phyloP scores from a whole-genome alignment of 768 basidiomycete species.

The Kwoniella dendrophila region DNA sequence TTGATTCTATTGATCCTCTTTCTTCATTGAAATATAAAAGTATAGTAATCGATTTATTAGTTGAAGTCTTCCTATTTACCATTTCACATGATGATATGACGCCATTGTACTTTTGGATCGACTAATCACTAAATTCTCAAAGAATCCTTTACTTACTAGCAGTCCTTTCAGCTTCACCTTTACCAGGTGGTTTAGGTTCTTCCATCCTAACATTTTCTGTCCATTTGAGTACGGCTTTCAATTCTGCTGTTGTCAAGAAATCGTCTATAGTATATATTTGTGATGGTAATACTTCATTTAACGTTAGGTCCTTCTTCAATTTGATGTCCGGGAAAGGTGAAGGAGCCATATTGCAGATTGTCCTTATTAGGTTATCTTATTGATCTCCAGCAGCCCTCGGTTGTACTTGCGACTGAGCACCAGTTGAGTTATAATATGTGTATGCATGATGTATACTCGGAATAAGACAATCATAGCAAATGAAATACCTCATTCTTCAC shows the following conservation, averaged over 20 bases:
- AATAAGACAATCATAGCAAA: too few relatives aligned
- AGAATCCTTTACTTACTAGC: slow-evolving; percentile 37
- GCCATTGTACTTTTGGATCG: slow-evolving; percentile 2
- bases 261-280: slow-evolving; percentile 37
- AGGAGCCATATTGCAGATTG: slow-evolving; percentile 4
- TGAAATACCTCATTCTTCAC: too few relatives aligned
- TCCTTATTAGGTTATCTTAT: neutral
- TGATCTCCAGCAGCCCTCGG: neutral
- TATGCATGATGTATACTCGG: neutral
- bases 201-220: slow-evolving; percentile 19
- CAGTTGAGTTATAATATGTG: too few relatives aligned
- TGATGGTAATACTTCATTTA: slow-evolving; percentile 14
- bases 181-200: slow-evolving; percentile 31
- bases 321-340: slow-evolving; percentile 17
- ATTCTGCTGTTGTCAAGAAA: slow-evolving; percentile 14
- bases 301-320: neutral
- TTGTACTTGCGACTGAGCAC: too few relatives aligned
- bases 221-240: slow-evolving; percentile 21
- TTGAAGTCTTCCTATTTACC: neutral
- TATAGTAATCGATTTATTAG: neutral
- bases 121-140: too few relatives aligned
- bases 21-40: slow-evolving; percentile 11
- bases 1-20: slow-evolving; percentile 24
- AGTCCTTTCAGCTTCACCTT: slow-evolving; percentile 40
- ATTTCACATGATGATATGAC: neutral